Evolutionary conservation across 164 flowering plant genomes (phyloP).

Genomic region (Euptelea pleiosperma): DNA sequence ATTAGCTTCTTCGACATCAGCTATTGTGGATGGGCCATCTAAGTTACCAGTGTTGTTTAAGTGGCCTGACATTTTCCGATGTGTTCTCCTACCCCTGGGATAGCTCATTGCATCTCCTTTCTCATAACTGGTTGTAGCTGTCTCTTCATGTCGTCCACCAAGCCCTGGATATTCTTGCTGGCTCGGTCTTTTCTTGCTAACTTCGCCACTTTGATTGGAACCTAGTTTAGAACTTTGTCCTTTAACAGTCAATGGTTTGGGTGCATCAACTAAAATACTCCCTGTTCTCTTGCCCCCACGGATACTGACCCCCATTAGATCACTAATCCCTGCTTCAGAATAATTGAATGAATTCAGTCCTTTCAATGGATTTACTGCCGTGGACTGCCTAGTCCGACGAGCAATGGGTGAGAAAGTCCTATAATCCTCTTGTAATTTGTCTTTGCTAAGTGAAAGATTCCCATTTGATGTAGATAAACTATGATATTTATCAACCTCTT

Average conservation of each 20-base stretch:
- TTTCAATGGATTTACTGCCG: constrained; percentile 12
- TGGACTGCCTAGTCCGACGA: constrained; percentile 43
- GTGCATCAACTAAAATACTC: background rate
- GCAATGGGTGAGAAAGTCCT: constrained; percentile 40
- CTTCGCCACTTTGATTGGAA: constrained; percentile 12
- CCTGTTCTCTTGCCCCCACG: constrained; percentile 11
- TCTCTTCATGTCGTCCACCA: constrained; percentile 5
- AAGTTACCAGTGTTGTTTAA: constrained; percentile 12
- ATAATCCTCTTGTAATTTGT: constrained; percentile 18
- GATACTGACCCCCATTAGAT: constrained; percentile 8
- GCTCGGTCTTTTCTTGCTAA: constrained; percentile 10
- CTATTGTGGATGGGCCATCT: constrained; percentile 15
- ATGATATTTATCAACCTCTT: constrained; percentile 16
- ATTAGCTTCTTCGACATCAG: constrained; percentile 14
- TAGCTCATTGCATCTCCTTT: constrained; percentile 17
- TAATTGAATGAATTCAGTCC: constrained; percentile 7
- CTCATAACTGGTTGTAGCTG: constrained; percentile 2
- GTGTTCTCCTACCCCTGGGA: constrained; percentile 42
- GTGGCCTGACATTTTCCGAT: constrained; percentile 15
- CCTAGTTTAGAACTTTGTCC: constrained; percentile 7
- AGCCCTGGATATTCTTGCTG: constrained; percentile 14
- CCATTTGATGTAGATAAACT: constrained; percentile 8
- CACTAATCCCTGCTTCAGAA: constrained; percentile 13
- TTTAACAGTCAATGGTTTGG: constrained; percentile 5
- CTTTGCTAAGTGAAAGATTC: constrained; percentile 11